phyloP scores from a whole-genome alignment of 2,329 filamentous ascomycete species.

The Xylaria sp. region DNA sequence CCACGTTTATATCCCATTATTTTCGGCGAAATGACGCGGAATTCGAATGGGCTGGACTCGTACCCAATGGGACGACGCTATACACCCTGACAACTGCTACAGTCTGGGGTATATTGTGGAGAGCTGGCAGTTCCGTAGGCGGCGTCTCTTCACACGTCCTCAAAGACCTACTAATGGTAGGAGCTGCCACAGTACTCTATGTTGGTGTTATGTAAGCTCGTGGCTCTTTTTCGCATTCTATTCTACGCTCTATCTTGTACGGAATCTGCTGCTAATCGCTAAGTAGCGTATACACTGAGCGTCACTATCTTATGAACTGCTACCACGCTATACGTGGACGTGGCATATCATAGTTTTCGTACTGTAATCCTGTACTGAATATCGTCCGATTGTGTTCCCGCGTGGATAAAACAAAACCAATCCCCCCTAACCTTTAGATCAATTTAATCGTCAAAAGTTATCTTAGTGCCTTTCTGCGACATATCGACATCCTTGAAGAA shows the following conservation, averaged over 20 bases:
- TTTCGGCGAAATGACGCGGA: conserved; percentile 61
- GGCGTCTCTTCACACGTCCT: conserved; percentile 51
- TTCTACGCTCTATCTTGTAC: conserved; percentile 37
- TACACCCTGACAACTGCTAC: conserved; percentile 58
- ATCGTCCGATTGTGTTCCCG: conserved; percentile 18
- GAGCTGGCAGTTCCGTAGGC: conserved; percentile 44
- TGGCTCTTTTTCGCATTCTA: conserved; percentile 24
- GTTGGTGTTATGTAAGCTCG: conserved; percentile 69
- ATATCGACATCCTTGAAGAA: conserved; percentile 93
- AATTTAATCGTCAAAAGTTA: conserved; percentile 76
- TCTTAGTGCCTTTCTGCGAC: conserved; percentile 88
- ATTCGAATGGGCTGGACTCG: conserved; percentile 56
- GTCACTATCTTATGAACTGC: conserved; percentile 63
- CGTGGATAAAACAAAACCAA: background rate
- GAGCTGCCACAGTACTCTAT: conserved; percentile 63
- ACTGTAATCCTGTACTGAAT: conserved; percentile 30
- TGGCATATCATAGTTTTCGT: conserved; percentile 26
- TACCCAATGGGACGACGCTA: conserved; percentile 58
- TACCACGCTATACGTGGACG: conserved; percentile 57
- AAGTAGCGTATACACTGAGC: conserved; percentile 64
- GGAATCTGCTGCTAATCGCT: conserved; percentile 33
- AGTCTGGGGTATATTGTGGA: conserved; percentile 52
- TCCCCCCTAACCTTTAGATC: background rate
- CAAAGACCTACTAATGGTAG: conserved; percentile 60
- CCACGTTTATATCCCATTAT: conserved; percentile 74